These are phyloP conservation scores for Violaceomyces palustris DNA, from an alignment of 1,284 basidiomycete genomes.

Conservation along the genomic window DNA sequence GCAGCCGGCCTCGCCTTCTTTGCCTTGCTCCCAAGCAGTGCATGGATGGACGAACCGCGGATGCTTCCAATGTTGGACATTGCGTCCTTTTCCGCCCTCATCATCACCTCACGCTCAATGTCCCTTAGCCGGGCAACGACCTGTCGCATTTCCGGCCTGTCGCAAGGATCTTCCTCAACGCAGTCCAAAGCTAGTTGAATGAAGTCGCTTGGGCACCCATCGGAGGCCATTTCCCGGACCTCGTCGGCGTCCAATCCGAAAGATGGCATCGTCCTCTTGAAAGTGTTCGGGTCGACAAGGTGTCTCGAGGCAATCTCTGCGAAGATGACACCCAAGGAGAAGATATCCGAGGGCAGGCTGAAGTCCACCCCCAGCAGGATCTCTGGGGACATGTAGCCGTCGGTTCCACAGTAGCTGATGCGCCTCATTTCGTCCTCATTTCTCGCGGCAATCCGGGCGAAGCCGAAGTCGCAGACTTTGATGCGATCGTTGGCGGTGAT, in stretches of 20 bases:
- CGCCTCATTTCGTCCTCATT: conserved; percentile 84
- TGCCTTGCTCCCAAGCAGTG: conserved; percentile 33
- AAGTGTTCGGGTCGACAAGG: conserved; percentile 65
- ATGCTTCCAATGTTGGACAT: conserved; percentile 66
- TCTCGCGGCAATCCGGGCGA: conserved; percentile 79
- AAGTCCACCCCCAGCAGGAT: conserved; percentile 87
- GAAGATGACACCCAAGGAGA: conserved; percentile 89
- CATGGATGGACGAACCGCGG: conserved; percentile 35
- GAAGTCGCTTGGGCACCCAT: conserved; percentile 74
- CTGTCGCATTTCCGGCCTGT: conserved; percentile 70
- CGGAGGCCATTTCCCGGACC: conserved; percentile 65
- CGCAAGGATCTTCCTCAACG: conserved; percentile 63
- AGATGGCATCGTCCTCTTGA: conserved; percentile 27
- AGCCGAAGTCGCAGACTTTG: conserved; percentile 95
- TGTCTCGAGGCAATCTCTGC: conserved; percentile 82
- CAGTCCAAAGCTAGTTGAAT: conserved; percentile 75
- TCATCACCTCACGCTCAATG: conserved; percentile 67
- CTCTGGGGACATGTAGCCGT: conserved; percentile 68
- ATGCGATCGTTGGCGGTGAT: conserved; percentile 86
- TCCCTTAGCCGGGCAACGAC: conserved; percentile 69
- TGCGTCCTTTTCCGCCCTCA: conserved; percentile 30
- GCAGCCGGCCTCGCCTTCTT: conserved; percentile 56
- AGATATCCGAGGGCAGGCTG: conserved; percentile 87
- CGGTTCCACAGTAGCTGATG: conserved; percentile 92
- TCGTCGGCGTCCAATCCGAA: conserved; percentile 76